These are phyloP conservation scores for Ophiostoma pallidulum DNA, from an alignment of 2,329 filamentous ascomycete genomes.

Conservation along the genomic window DNA sequence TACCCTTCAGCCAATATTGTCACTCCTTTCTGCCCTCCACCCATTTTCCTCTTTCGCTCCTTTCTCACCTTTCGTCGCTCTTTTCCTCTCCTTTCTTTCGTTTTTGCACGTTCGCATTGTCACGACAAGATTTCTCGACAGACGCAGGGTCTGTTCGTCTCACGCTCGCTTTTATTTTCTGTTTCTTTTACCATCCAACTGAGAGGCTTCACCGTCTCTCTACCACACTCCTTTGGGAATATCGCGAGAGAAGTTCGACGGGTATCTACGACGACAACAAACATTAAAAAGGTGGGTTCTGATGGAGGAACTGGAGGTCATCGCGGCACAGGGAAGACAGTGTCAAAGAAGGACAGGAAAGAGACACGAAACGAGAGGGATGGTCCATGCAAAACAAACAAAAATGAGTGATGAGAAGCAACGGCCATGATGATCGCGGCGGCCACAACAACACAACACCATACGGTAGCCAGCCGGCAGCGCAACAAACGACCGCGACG, in stretches of 20 bases:
- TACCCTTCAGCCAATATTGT: not conserved
- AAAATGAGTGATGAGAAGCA: too few species aligned
- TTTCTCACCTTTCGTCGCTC: not conserved
- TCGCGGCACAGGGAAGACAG: too few species aligned
- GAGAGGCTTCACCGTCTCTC: constrained; percentile 40
- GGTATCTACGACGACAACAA: not conserved
- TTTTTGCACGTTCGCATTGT: constrained; percentile 13
- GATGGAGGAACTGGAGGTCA: too few species aligned
- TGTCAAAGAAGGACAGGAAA: too few species aligned
- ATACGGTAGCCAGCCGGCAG: too few species aligned
- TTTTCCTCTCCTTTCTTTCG: constrained; percentile 18
- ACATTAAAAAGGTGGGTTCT: not conserved
- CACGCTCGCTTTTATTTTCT: too few species aligned
- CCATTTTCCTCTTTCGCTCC: not conserved
- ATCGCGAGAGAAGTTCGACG: constrained; percentile 10
- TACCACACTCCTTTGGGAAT: constrained; percentile 45
- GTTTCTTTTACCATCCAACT: constrained; percentile 46
- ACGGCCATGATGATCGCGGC: too few species aligned
- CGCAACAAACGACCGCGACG: too few species aligned
- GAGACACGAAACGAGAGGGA: too few species aligned
- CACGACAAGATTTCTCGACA: constrained; percentile 8
- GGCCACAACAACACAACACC: too few species aligned
- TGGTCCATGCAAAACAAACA: too few species aligned
- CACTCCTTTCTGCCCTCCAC: not conserved
- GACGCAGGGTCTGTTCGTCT: too few species aligned